A percentile compares a stretch with the other conserved stretches of the same genome.
phyloP scores from a whole-genome alignment of 495 filamentous ascomycete species.

The Xylaria longipes region DNA sequence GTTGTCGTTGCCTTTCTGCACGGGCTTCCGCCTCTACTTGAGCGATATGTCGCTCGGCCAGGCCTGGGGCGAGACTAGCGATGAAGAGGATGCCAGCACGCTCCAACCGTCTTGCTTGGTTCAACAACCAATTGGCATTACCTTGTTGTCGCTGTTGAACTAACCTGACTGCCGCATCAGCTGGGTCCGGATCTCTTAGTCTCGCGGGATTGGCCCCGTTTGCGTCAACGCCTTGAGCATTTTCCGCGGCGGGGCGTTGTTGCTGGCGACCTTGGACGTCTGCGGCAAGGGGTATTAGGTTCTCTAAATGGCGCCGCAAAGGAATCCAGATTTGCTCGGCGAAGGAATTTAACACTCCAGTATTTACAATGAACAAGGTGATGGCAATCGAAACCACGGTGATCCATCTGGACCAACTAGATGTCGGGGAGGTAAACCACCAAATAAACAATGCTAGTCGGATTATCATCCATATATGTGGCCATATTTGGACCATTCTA shows the following conservation, averaged over 20 bases:
- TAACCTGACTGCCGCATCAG: slow-evolving; percentile 60
- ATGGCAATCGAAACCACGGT: slow-evolving; percentile 66
- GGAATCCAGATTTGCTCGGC: slow-evolving; percentile 64
- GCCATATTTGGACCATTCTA: slow-evolving; percentile 55
- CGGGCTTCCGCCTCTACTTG: slow-evolving; percentile 69
- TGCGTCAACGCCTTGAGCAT: slow-evolving; percentile 29
- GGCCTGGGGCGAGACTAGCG: slow-evolving; percentile 82
- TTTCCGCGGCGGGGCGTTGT: slow-evolving; percentile 12
- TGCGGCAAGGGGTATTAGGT: slow-evolving; percentile 64
- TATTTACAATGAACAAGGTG: slow-evolving; percentile 68
- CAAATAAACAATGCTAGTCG: slow-evolving; percentile 79
- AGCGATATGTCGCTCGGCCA: slow-evolving; percentile 82
- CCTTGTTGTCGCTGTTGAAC: slow-evolving; percentile 56
- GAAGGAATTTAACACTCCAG: slow-evolving; percentile 65
- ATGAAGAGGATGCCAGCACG: slow-evolving; percentile 81
- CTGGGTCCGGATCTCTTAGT: slow-evolving; percentile 52
- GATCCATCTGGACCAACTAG: slow-evolving; percentile 70
- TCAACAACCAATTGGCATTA: slow-evolving; percentile 59
- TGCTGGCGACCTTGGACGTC: slow-evolving; percentile 29
- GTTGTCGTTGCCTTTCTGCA: slow-evolving; percentile 55
- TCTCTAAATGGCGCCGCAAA: slow-evolving; percentile 73
- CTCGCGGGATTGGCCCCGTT: slow-evolving; percentile 23
- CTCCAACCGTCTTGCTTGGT: slow-evolving; percentile 68
- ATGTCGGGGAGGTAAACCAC: slow-evolving; percentile 75
- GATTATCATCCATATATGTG: slow-evolving; percentile 78